A percentile compares a stretch with the other conserved stretches of the same genome.
phyloP scores from a whole-genome alignment of 768 basidiomycete genomes.

The Calocera cornea region DNA sequence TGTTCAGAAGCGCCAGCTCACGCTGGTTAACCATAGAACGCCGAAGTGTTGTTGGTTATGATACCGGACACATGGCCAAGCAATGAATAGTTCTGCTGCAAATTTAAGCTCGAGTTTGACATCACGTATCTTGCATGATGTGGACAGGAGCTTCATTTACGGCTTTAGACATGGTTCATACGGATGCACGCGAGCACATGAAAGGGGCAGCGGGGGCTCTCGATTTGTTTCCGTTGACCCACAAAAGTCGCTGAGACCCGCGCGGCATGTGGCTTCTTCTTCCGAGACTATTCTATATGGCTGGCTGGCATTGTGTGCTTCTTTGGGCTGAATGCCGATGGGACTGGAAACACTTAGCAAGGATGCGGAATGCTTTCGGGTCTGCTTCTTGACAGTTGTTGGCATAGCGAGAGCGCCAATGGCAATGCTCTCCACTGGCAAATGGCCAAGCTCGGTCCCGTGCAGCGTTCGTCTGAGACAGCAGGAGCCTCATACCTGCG shows the following conservation, averaged over 20 bases:
- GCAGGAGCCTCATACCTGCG: not conserved
- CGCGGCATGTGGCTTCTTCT: constrained; percentile 1
- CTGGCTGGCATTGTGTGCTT: constrained; percentile 1
- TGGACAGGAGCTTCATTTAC: too few species aligned
- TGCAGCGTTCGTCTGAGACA: not conserved
- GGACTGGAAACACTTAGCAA: not conserved
- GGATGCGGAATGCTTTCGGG: not conserved
- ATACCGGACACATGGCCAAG: too few species aligned
- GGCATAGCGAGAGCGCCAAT: not conserved
- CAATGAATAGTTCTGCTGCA: too few species aligned
- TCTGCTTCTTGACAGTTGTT: not conserved
- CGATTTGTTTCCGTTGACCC: not conserved
- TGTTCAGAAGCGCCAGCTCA: too few species aligned
- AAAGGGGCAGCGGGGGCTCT: not conserved
- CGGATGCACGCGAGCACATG: not conserved
- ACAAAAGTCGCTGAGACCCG: not conserved
- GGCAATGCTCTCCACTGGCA: not conserved
- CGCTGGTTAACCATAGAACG: too few species aligned
- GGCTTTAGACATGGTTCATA: too few species aligned
- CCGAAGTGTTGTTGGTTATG: too few species aligned
- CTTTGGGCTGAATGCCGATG: constrained; percentile 4
- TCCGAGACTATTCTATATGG: constrained; percentile 4
- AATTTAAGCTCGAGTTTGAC: too few species aligned
- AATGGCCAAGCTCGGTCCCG: not conserved
- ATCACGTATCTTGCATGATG: too few species aligned